Evolutionary conservation across 2,329 filamentous ascomycete genomes (phyloP).

Genomic region (Epicoccum sorghinum): DNA sequence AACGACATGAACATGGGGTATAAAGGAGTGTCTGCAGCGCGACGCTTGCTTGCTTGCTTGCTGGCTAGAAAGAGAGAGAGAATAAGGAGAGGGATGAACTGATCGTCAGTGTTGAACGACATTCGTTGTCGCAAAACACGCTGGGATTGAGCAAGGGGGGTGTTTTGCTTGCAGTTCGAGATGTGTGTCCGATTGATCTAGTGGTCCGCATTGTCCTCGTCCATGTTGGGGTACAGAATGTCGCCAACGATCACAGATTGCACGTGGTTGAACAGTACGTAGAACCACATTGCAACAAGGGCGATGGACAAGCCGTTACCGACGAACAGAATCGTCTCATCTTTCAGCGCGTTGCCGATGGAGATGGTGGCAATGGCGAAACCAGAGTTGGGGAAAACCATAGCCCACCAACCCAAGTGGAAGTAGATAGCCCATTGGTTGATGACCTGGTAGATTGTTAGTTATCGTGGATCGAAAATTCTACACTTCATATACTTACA

Average conservation of each 20-base stretch:
- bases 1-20: slow-evolving; percentile 7
- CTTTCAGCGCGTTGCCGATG: slow-evolving; percentile 46
- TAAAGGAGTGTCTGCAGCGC: slow-evolving; percentile 28
- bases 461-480: slow-evolving; percentile 20
- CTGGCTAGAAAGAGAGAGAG: slow-evolving; percentile 21
- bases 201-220: slow-evolving; percentile 59
- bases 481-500: slow-evolving; percentile 29
- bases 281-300: slow-evolving; percentile 60
- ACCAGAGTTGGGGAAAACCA: slow-evolving; percentile 54
- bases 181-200: slow-evolving; percentile 11
- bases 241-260: slow-evolving; percentile 59
- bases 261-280: slow-evolving; percentile 59
- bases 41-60: slow-evolving; percentile 11
- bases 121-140: not conserved
- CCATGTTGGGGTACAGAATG: slow-evolving; percentile 64
- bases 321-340: slow-evolving; percentile 46
- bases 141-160: not conserved
- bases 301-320: slow-evolving; percentile 58
- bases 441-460: slow-evolving; percentile 34
- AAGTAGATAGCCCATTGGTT: slow-evolving; percentile 56
- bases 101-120: not conserved
- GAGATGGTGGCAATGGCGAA: slow-evolving; percentile 52
- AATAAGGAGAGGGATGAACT: not conserved
- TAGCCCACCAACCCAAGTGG: slow-evolving; percentile 68
- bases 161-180: not conserved